Percentiles rank a stretch among this genome's conserved stretches.
Conservation (phyloP, 2,329 filamentous ascomycete genomes). For the Cercospora sp. region DNA sequence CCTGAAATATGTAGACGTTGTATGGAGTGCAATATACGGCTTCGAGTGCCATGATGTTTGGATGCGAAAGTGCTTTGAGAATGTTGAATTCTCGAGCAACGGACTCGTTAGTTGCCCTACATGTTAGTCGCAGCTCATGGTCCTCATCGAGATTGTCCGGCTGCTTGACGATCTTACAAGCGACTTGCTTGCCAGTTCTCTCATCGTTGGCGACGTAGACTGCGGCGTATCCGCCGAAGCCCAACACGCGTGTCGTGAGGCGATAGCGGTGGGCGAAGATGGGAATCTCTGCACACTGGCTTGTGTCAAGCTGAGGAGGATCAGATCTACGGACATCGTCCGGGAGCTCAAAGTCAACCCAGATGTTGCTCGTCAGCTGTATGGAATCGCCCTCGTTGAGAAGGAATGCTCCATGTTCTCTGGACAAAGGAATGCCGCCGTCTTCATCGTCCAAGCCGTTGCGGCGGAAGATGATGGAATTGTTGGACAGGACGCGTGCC, state of each 20-base stretch:
- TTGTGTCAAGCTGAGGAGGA: conserved; percentile 5
- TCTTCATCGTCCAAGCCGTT: conserved; percentile 32
- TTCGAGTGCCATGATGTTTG: conserved; percentile 61
- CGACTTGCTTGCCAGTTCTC: conserved; percentile 59
- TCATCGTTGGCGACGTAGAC: conserved; percentile 59
- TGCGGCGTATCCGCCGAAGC: conserved; percentile 55
- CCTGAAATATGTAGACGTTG: conserved; percentile 62
- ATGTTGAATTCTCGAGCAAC: conserved; percentile 48
- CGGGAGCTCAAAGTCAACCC: conserved; percentile 32
- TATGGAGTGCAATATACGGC: conserved; percentile 57
- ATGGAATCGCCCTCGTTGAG: conserved; percentile 49
- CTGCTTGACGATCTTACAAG: conserved; percentile 67
- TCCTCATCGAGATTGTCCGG: conserved; percentile 27
- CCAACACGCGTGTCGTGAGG: conserved; percentile 55
- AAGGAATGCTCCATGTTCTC: conserved; percentile 42
- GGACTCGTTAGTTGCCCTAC: conserved; percentile 3
- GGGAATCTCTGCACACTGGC: conserved; percentile 13
- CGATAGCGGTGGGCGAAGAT: conserved; percentile 51
- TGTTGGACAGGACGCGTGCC: conserved; percentile 48
- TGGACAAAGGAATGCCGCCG: conserved; percentile 32
- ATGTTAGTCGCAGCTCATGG: not conserved
- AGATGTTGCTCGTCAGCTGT: conserved; percentile 35
- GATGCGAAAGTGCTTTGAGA: conserved; percentile 57
- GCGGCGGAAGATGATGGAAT: conserved; percentile 44
- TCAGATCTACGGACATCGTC: not conserved